Evolutionary conservation across 2,329 filamentous ascomycete genomes (phyloP), one percentile per base, ranked within the genome.

Genomic region (Mycosphaerella sp.): DNA sequence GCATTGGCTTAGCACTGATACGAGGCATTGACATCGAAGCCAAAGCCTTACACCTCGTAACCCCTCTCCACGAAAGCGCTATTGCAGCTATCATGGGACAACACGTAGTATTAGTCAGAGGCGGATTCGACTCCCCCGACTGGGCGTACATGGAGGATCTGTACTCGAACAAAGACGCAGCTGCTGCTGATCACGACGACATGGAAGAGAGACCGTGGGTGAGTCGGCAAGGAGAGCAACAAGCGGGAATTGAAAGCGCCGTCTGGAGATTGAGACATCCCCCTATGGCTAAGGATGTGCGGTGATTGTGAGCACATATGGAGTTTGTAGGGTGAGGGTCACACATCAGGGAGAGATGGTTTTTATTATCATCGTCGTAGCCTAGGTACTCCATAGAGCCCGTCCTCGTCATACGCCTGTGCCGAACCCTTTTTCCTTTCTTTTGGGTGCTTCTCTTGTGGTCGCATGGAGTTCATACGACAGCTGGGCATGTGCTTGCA

Each of bases 71-170:
- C 5, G 61, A 67, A 25, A 64, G 30, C 5, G 54, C 65, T 9
- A 58, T 66, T 13, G 57, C 53, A 3, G 37, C 18, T 2, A 45
- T 65, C 18, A 37, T 37, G 34, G 13, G 56, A 8, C 49, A 51
- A 34, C 70, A 74, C 13, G 70, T 87, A 13, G 77, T 87, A 2
- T 72, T 89, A 3, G 76, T 88, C 0, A 78, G 82, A 48, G 85
- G 85, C 2, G 83, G 79, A 58, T 80, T 86, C 49, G 85, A 88
- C 60, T 70, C 79, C 1, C 83, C 85, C 0, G 80, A 75, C 2
- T 88, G 84, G 84, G 81, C 82, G 1, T 86, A 85, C 55, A 79
- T 79, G 0, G 84, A 87, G 62, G 79, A 84, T 32, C 58, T 82
- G 13, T 76, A 81, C 56, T 53, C 54, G 2, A n/a, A 28, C 5